A percentile compares a stretch with the other conserved stretches of the same genome.
These are phyloP conservation scores for Amanita rubescens DNA, from an alignment of 768 basidiomycete genomes.

Conservation along the genomic window DNA sequence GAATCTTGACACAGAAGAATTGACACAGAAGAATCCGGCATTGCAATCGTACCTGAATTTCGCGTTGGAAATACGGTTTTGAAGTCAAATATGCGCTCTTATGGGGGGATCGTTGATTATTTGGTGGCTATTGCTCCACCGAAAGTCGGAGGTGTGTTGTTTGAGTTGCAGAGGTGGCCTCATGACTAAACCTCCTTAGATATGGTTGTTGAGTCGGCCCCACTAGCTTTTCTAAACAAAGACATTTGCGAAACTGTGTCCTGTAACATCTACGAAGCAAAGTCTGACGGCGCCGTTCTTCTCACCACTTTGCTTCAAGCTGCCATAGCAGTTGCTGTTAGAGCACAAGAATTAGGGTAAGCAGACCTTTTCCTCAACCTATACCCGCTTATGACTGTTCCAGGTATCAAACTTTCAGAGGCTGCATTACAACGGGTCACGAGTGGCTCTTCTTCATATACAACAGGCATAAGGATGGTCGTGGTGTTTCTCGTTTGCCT, in stretches of 20 bases:
- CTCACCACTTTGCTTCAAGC: conserved; percentile 8
- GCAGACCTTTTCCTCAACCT: not conserved
- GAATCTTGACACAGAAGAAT: conserved; percentile 9
- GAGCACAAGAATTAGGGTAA: conserved; percentile 6
- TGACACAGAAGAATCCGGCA: not conserved
- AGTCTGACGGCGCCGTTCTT: conserved; percentile 2
- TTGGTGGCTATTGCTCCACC: conserved; percentile 8
- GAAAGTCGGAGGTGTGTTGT: conserved; percentile 3
- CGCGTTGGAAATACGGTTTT: conserved; percentile 5
- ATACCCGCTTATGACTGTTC: not conserved
- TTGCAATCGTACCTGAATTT: conserved; percentile 7
- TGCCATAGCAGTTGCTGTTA: conserved; percentile 5
- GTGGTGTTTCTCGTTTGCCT: conserved; percentile 2
- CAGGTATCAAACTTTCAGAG: conserved; percentile 2
- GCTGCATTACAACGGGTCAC: conserved; percentile 8
- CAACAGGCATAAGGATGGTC: conserved; percentile 8
- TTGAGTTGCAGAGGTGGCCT: conserved; percentile 3
- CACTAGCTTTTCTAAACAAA: conserved; percentile 5
- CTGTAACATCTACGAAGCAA: conserved; percentile 10
- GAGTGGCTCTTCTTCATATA: conserved; percentile 11
- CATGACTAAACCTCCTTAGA: conserved; percentile 6
- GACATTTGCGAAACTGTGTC: conserved; percentile 4
- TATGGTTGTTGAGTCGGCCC: conserved; percentile 5
- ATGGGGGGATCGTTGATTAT: conserved; percentile 9
- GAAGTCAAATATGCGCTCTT: conserved; percentile 5